Conservation (phyloP, 2,329 filamentous ascomycete genomes). For the Zymoseptoria crescenta region DNA sequence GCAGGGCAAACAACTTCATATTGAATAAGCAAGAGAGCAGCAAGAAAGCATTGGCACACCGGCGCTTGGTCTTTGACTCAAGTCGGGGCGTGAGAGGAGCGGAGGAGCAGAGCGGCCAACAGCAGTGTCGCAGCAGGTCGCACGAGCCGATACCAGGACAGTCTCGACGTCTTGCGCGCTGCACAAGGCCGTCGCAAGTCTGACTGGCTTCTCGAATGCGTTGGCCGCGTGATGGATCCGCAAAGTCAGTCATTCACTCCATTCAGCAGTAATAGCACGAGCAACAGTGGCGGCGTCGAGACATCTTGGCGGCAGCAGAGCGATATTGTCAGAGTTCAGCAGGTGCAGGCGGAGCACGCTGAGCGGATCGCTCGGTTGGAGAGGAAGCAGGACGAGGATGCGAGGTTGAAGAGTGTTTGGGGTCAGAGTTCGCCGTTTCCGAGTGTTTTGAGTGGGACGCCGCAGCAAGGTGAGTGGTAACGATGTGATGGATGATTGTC, state of each 20-base stretch:
- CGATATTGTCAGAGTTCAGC: constrained; percentile 54
- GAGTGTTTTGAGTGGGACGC: constrained; percentile 71
- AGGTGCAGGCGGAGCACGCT: constrained; percentile 52
- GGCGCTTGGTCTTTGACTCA: neutral
- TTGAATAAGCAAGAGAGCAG: neutral
- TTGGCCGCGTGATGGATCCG: constrained; percentile 47
- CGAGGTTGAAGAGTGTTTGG: constrained; percentile 76
- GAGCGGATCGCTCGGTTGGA: constrained; percentile 56
- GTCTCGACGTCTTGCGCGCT: constrained; percentile 1
- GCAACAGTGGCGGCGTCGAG: constrained; percentile 21
- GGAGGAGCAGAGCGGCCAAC: neutral
- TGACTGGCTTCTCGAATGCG: constrained; percentile 16
- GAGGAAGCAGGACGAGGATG: constrained; percentile 55
- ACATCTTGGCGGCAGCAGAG: constrained; percentile 55
- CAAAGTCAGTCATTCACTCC: constrained; percentile 55
- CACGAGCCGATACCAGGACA: neutral
- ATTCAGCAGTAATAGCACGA: constrained; percentile 9
- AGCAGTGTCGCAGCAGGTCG: constrained; percentile 10
- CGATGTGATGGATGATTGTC: neutral
- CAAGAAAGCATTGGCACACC: neutral
- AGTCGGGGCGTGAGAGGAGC: neutral
- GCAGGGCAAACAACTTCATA: neutral
- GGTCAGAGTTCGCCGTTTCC: constrained; percentile 77
- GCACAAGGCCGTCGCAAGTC: constrained; percentile 8
- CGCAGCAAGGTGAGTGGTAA: constrained; percentile 66